Evolutionary conservation across 2,329 filamentous ascomycete species (phyloP).

Genomic region (Colletotrichum sp.): DNA sequence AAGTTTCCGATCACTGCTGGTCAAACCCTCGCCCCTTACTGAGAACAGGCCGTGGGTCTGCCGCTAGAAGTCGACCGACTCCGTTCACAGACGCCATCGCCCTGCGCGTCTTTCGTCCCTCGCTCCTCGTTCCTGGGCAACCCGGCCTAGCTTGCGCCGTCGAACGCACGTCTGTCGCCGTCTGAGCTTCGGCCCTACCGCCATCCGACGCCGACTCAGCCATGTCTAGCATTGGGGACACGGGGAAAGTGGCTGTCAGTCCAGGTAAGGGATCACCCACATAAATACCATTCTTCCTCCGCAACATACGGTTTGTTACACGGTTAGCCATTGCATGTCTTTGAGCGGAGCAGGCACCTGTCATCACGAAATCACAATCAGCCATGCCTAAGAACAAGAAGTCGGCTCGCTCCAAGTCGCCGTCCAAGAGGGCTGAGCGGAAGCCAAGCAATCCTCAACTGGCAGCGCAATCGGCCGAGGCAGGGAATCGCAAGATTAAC

Average conservation of each 20-base stretch:
- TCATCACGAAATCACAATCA: not conserved
- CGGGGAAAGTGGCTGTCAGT: slow-evolving; percentile 12
- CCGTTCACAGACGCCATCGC: not conserved
- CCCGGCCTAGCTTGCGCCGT: slow-evolving; percentile 1
- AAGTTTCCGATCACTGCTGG: slow-evolving; percentile 8
- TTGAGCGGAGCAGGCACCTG: not conserved
- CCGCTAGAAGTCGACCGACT: not conserved
- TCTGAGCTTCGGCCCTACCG: slow-evolving; percentile 11
- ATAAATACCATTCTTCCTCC: slow-evolving; percentile 3
- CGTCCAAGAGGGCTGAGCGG: not conserved
- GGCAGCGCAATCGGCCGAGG: not conserved
- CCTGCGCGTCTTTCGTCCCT: not conserved
- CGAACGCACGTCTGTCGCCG: slow-evolving; percentile 12
- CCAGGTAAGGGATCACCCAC: slow-evolving; percentile 13
- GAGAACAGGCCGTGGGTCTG: slow-evolving; percentile 4
- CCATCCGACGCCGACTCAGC: slow-evolving; percentile 15
- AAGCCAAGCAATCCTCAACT: slow-evolving; percentile 17
- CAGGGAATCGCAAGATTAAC: slow-evolving; percentile 15
- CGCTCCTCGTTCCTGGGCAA: not conserved
- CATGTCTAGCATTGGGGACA: slow-evolving; percentile 21
- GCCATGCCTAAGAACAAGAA: slow-evolving; percentile 21
- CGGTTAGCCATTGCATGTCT: not conserved
- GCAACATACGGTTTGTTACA: not conserved
- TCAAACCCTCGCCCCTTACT: slow-evolving; percentile 12
- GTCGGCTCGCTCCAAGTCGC: slow-evolving; percentile 7